Base-by-base conservation (phyloP, 306 rosid genomes). In the Cicer pinnatifidum region DNA sequence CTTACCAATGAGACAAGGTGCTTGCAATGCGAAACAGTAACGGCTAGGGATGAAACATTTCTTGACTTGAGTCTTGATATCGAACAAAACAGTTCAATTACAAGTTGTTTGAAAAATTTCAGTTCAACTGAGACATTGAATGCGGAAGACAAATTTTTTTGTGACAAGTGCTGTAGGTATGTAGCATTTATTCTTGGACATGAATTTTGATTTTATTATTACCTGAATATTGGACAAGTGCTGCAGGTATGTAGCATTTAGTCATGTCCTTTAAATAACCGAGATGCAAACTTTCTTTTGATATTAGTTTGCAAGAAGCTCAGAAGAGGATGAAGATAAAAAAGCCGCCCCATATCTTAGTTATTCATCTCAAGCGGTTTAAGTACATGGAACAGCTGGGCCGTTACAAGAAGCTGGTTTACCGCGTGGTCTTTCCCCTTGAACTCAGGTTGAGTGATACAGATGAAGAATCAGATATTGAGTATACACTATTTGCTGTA, bases 281-380 rank as follows among this genome's bases (percentile, higher is more conserved):
- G 13, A 75, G 56, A 35, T 19, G 50, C 12, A 12, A 77, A 65
- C 46, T 52, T 82, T 67, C 75, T 82, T 84, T 9, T 81, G 51
- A 40, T 73, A 38, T 70, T 86, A 95, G 99, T 80, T 91, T 90
- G 88, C 99, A 95, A 90, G 99, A 95, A 80, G 99, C 99, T 11
- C 97, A 94, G 83, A 94, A 94, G 88, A 86, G 99, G 87, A 94
- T 94, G 99, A 94, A 94, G 86, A 94, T 94, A 73, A 94, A 94
- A 86, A 90, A 92, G 82, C 90, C 97, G n/a, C 99, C 99, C 4
- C 96, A 87, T 50, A 81, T 91, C 82, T 85, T 95, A 81, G 99
- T 95, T 56, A 95, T 91, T 82, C 99, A 95, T 83, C 90, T 95
- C 64, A 95, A 95, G 91, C 97, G 99, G 75, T 95, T 95, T 69